Conservation (phyloP, 257 asterid genomes). For the Solanum dulcamara region DNA sequence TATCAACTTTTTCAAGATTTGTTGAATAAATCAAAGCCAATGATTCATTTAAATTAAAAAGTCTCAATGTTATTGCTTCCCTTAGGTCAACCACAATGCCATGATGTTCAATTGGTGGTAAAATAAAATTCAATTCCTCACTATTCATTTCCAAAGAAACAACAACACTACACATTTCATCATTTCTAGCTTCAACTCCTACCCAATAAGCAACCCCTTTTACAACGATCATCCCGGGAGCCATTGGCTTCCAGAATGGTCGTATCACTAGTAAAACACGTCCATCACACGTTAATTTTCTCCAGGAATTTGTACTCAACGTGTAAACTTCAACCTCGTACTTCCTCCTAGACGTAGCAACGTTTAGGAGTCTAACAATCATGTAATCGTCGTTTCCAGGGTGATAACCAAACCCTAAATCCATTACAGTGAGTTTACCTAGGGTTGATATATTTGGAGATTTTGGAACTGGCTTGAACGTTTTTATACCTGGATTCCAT, state of each 20-base stretch:
- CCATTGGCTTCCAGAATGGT: not conserved
- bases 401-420: not conserved
- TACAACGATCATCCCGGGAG: not conserved
- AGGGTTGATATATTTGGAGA: not conserved
- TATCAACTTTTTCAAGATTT: constrained; percentile 1
- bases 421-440: not conserved
- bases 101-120: not conserved
- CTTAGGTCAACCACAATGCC: not conserved
- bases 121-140: not conserved
- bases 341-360: not conserved
- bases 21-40: not conserved
- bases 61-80: not conserved
- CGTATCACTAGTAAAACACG: not conserved
- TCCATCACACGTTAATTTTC: not conserved
- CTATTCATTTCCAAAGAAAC: not conserved
- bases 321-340: not conserved
- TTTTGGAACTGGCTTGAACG: not conserved
- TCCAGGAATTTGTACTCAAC: not conserved
- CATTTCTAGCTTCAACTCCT: not conserved
- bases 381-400: not conserved
- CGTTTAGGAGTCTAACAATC: not conserved
- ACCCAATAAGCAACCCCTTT: not conserved
- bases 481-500: not conserved
- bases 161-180: not conserved
- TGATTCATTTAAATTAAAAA: not conserved